Percentiles rank a stretch among this genome's conserved stretches.
Evolutionary conservation across 495 filamentous ascomycete species (phyloP).

Genomic region (Annulohypoxylon moriforme): DNA sequence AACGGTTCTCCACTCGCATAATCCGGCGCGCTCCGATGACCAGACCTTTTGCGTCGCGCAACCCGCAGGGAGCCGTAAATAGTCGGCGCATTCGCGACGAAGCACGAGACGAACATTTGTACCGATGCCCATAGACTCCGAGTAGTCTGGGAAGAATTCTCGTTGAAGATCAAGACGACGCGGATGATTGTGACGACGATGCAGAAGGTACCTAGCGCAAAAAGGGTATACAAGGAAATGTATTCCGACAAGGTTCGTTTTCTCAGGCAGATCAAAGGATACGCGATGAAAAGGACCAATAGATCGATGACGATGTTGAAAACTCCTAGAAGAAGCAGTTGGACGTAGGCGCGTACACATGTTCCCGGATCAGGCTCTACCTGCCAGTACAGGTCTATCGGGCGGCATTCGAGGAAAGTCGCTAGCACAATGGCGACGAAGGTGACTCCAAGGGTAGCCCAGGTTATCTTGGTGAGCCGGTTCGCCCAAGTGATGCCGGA

Average conservation of each 20-base stretch:
- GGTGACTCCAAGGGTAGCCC: conserved; percentile 48
- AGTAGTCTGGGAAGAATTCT: conserved; percentile 52
- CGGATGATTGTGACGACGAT: conserved; percentile 56
- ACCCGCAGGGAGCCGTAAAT: conserved; percentile 52
- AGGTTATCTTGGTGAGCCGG: conserved; percentile 49
- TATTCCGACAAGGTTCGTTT: conserved; percentile 48
- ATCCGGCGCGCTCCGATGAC: conserved; percentile 4
- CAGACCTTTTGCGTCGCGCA: conserved; percentile 32
- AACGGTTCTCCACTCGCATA: conserved; percentile 16
- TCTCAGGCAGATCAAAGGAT: conserved; percentile 52
- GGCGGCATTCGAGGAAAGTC: conserved; percentile 60
- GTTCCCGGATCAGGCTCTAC: conserved; percentile 54
- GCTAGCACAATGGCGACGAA: conserved; percentile 52
- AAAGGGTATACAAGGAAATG: conserved; percentile 53
- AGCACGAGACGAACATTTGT: conserved; percentile 56
- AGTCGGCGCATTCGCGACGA: conserved; percentile 59
- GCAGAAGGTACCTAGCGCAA: conserved; percentile 57
- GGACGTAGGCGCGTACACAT: conserved; percentile 55
- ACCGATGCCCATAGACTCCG: conserved; percentile 58
- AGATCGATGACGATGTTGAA: conserved; percentile 59
- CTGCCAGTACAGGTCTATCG: conserved; percentile 58
- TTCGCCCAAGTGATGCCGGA: conserved; percentile 51
- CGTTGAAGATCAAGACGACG: conserved; percentile 48
- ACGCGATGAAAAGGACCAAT: conserved; percentile 56
- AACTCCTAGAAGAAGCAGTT: conserved; percentile 54